phyloP scores from a whole-genome alignment of 192 early-diverging fungal genomes.

The Lobosporangium transversale region DNA sequence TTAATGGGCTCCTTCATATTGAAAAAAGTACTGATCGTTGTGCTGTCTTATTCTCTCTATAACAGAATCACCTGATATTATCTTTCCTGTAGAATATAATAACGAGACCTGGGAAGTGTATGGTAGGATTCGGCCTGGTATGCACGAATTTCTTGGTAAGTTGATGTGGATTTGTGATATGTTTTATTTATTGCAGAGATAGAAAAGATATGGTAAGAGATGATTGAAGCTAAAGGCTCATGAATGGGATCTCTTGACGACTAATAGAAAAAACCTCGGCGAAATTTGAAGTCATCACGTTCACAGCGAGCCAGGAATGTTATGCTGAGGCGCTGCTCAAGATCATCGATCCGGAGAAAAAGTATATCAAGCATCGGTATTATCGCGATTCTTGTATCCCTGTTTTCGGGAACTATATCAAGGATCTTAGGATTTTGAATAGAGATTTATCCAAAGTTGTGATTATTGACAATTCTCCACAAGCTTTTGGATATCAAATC shows the following conservation, averaged over 20 bases:
- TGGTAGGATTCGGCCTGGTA: slow-evolving; percentile 74
- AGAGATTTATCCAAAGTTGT: slow-evolving; percentile 70
- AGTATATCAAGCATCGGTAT: slow-evolving; percentile 70
- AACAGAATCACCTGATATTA: slow-evolving; percentile 66
- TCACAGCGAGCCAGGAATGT: slow-evolving; percentile 80
- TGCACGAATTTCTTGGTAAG: slow-evolving; percentile 65
- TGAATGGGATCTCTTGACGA: background rate
- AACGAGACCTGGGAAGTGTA: slow-evolving; percentile 69
- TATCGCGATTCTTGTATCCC: slow-evolving; percentile 76
- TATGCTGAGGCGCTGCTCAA: slow-evolving; percentile 74
- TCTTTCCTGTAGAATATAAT: slow-evolving; percentile 75
- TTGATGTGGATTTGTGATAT: background rate
- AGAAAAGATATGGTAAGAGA: no score
- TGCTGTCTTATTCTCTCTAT: background rate
- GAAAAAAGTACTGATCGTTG: background rate
- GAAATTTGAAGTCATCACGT: slow-evolving; percentile 77
- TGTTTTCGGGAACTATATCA: slow-evolving; percentile 74
- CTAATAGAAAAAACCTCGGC: slow-evolving; percentile 57
- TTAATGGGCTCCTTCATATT: background rate
- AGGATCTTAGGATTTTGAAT: slow-evolving; percentile 77
- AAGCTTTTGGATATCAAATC: slow-evolving; percentile 79
- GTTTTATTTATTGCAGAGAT: background rate
- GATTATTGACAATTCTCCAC: slow-evolving; percentile 78
- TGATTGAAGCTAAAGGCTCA: no score
- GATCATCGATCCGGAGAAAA: slow-evolving; percentile 70